Evolutionary conservation across 2,329 filamentous ascomycete species (phyloP).

Genomic region (Pseudogymnoascus verrucosus): DNA sequence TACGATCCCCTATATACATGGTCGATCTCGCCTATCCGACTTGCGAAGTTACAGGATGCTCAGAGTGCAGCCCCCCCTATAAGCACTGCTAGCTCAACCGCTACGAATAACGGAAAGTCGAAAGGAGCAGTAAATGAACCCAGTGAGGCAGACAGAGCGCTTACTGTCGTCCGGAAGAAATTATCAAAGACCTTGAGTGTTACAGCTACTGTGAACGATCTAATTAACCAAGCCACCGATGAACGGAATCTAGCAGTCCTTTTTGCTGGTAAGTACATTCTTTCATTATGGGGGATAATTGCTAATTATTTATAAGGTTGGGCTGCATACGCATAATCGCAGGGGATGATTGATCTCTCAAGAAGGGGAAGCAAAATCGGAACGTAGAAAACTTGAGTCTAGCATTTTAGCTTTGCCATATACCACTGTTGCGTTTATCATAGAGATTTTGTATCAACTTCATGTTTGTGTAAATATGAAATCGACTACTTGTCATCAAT

Average conservation of each 20-base stretch:
- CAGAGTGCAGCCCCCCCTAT: slow-evolving; percentile 35
- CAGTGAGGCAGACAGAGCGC: slow-evolving; percentile 80
- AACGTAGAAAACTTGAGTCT: neutral
- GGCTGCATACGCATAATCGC: slow-evolving; percentile 39
- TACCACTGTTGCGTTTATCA: neutral
- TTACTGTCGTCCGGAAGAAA: slow-evolving; percentile 94
- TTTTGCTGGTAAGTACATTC: slow-evolving; percentile 49
- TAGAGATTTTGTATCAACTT: neutral
- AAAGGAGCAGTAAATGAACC: slow-evolving; percentile 46
- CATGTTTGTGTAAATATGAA: neutral
- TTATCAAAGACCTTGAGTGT: slow-evolving; percentile 89
- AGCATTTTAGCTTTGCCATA: slow-evolving; percentile 6
- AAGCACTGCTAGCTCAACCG: slow-evolving; percentile 19
- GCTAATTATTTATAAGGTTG: slow-evolving; percentile 32
- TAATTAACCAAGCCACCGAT: slow-evolving; percentile 93
- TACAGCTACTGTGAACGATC: slow-evolving; percentile 88
- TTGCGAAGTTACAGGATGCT: slow-evolving; percentile 57
- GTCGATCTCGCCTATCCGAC: slow-evolving; percentile 68
- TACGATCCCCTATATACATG: slow-evolving; percentile 96
- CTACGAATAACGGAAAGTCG: slow-evolving; percentile 22
- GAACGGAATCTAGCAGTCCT: slow-evolving; percentile 85
- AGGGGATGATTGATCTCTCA: neutral
- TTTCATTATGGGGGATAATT: neutral
- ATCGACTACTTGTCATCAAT: neutral
- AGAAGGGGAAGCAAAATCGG: neutral